Conservation (phyloP, 75 land plant genomes). For the Picea glauca region DNA sequence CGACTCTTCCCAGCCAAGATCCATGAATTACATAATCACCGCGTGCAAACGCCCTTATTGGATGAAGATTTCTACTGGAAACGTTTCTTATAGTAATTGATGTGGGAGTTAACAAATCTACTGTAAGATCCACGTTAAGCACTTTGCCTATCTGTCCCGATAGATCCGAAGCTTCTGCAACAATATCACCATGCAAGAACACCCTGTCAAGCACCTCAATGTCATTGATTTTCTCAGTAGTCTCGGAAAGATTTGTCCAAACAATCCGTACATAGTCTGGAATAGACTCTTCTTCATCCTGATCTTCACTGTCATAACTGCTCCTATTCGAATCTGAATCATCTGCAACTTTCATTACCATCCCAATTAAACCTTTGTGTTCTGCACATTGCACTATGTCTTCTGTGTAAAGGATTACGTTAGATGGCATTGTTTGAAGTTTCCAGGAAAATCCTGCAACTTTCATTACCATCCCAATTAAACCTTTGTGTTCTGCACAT, state of each 20-base stretch:
- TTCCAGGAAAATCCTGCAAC: no score
- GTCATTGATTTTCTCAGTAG: slow-evolving; percentile 17
- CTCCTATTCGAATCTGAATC: slow-evolving; percentile 56
- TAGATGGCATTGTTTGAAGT: no score
- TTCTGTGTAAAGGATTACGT: slow-evolving; percentile 31
- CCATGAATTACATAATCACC: slow-evolving; percentile 29
- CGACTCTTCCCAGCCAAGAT: no score
- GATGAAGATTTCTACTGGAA: slow-evolving; percentile 51
- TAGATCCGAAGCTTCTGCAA: slow-evolving; percentile 64
- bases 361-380: slow-evolving; percentile 40
- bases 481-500: no score
- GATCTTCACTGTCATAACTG: slow-evolving; percentile 42
- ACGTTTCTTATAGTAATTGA: slow-evolving; percentile 42
- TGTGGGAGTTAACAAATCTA: slow-evolving; percentile 58
- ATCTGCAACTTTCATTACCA: slow-evolving; percentile 79
- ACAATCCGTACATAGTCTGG: no score
- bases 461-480: no score
- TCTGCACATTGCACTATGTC: slow-evolving; percentile 58
- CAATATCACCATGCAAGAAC: slow-evolving; percentile 83
- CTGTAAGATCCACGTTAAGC: slow-evolving; percentile 53
- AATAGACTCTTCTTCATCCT: no score
- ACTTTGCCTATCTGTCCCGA: slow-evolving; percentile 80
- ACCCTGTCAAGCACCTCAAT: no score
- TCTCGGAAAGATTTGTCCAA: no score
- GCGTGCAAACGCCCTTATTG: slow-evolving; percentile 53